Evolutionary conservation across 306 rosid species (phyloP).

Genomic region (Prosopis cineraria): DNA sequence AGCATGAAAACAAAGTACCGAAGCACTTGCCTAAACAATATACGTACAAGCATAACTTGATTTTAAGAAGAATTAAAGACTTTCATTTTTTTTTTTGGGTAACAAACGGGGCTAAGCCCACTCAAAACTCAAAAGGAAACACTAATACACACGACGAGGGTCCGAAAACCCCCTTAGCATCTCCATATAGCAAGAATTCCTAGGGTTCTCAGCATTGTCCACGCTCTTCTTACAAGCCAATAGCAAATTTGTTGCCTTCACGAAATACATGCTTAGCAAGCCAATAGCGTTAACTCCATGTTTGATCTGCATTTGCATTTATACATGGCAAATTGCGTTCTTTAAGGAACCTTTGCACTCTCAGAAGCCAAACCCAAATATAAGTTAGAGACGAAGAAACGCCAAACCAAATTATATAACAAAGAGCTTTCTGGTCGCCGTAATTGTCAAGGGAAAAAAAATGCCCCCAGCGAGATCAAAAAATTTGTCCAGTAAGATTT

Average conservation of each 20-base stretch:
- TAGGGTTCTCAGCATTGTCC: too few relatives aligned
- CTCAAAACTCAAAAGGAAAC: too few relatives aligned
- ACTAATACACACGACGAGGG: too few relatives aligned
- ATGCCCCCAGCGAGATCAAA: neutral
- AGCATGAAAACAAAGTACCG: neutral
- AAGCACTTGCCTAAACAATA: neutral
- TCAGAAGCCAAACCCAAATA: conserved; percentile 1
- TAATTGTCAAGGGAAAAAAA: neutral
- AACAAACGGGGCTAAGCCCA: too few relatives aligned
- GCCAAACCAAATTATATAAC: conserved; percentile 8
- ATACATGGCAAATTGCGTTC: neutral
- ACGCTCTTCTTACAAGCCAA: too few relatives aligned
- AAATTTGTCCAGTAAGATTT: neutral
- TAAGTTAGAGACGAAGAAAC: neutral
- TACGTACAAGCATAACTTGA: conserved; percentile 2
- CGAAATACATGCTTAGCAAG: too few relatives aligned
- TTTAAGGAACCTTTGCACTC: neutral
- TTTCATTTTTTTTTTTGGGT: too few relatives aligned
- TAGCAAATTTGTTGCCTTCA: too few relatives aligned
- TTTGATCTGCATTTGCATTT: too few relatives aligned
- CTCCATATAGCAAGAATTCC: too few relatives aligned
- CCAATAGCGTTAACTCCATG: too few relatives aligned
- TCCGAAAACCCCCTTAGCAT: too few relatives aligned
- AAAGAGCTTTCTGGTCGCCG: neutral
- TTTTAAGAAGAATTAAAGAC: neutral